These are phyloP conservation scores for Pyrrhoderma noxium DNA, from an alignment of 1,284 basidiomycete genomes.

Conservation along the genomic window DNA sequence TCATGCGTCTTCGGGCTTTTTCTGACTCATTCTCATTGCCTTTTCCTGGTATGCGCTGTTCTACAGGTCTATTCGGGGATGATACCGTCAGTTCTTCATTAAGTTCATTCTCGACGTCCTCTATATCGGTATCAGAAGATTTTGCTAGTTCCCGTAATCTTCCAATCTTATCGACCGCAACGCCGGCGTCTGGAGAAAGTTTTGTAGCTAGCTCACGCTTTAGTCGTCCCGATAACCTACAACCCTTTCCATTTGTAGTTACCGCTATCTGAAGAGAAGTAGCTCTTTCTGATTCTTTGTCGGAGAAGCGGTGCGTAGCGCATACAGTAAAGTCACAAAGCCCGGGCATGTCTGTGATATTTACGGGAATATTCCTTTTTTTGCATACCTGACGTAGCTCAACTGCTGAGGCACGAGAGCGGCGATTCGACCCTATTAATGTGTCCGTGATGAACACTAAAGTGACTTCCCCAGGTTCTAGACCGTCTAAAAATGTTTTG, in stretches of 20 bases:
- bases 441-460: conserved; percentile 77
- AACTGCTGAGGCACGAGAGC: conserved; percentile 45
- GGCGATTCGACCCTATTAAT: conserved; percentile 36
- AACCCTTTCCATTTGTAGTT: conserved; percentile 90
- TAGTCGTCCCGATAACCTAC: conserved; percentile 76
- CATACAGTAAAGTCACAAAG: conserved; percentile 91
- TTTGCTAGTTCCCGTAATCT: conserved; percentile 61
- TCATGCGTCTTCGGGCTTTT: conserved; percentile 56
- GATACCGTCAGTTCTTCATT: conserved; percentile 49
- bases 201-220: conserved; percentile 76
- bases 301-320: conserved; percentile 76
- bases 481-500: conserved; percentile 37
- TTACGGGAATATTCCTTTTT: conserved; percentile 65
- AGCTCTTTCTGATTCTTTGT: conserved; percentile 36
- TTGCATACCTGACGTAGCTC: conserved; percentile 49
- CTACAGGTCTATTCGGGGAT: conserved; percentile 79
- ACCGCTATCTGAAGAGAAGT: conserved; percentile 79
- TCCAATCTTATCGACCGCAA: conserved; percentile 74
- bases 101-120: conserved; percentile 31
- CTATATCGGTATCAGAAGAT: conserved; percentile 24
- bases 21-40: conserved; percentile 44
- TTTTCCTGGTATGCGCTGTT: conserved; percentile 36
- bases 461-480: conserved; percentile 28
- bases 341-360: conserved; percentile 79
- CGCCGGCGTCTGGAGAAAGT: conserved; percentile 61